Base-by-base conservation (phyloP, 2,329 filamentous ascomycete genomes). In the Fusarium hostae region DNA sequence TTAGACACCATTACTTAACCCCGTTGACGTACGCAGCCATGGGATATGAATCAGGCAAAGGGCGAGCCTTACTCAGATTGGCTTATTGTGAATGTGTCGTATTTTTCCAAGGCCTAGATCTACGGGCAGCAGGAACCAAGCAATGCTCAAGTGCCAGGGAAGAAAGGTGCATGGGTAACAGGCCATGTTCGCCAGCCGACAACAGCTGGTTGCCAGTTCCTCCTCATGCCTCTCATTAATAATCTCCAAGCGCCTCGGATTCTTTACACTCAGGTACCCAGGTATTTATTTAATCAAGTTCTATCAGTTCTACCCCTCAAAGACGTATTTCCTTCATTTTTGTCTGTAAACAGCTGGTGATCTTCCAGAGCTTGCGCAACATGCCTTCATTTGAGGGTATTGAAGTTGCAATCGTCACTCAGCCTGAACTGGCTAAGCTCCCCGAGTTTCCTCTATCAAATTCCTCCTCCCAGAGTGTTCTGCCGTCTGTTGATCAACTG, bases 381-480 rank as follows among this genome's bases (percentile, higher is more conserved):
- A 88, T 88, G 86, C 86, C 86, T 20, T 82, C 76, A 63, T 82
- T 87, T 58, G 82, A 84, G 28, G 86, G 85, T 13, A 80, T 88
- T 56, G 82, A 86, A 32, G 64, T 88, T 28, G 84, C 82, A 5
- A 75, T 88, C 41, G 74, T 82, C 22, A 76, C 81, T 4, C 79
- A 82, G 44, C 75, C 80, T 20, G 77, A 79, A 5, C 72, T 79
- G 13, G 76, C 80, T 47, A 77, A 75, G 24, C 80, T 89, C 6
- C 83, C 84, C 18, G 88, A 90, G 73, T 89, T 86, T 72, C 85
- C 86, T 24, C 86, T 89, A 67, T 86, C 86, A 1, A 86, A 88
- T 54, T 82, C 81, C 54, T 84, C 84, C 0, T 86, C 84, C 20
- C 80, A 84, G 45, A 78, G 75, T 6, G 79, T 84, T 30, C 60